Evolutionary conservation across 176 grass and related monocot genomes (phyloP).

Genomic region (Oryza officinalis): DNA sequence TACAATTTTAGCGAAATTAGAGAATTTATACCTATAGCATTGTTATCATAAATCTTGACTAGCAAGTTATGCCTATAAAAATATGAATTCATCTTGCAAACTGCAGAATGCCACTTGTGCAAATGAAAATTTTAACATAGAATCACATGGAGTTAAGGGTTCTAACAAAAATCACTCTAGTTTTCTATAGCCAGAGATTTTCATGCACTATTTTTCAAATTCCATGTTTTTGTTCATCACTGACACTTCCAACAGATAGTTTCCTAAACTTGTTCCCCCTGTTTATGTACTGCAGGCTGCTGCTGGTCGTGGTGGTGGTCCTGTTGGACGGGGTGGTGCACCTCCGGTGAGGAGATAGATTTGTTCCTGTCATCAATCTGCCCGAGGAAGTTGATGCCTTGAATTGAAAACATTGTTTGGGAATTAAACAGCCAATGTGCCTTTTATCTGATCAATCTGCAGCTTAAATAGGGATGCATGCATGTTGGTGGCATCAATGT

Average conservation of each 20-base stretch:
- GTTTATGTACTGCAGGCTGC: slow-evolving; percentile 36
- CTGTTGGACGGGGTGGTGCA: slow-evolving; percentile 16
- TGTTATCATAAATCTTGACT: neutral
- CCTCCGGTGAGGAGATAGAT: slow-evolving; percentile 39
- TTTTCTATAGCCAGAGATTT: neutral
- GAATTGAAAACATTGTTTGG: slow-evolving; percentile 1
- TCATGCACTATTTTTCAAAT: neutral
- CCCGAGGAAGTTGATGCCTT: slow-evolving; percentile 3
- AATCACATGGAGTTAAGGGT: neutral
- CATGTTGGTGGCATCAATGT: neutral
- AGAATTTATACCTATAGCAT: neutral
- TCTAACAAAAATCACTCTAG: neutral
- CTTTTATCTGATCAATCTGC: neutral
- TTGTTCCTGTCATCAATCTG: neutral
- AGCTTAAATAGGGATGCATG: neutral
- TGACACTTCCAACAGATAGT: neutral
- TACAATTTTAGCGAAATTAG: neutral
- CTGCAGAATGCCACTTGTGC: neutral
- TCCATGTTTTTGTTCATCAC: neutral
- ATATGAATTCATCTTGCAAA: neutral
- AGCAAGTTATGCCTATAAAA: neutral
- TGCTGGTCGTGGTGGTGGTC: slow-evolving; percentile 47
- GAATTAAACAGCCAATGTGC: neutral
- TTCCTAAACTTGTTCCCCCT: slow-evolving; percentile 19
- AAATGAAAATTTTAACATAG: neutral